These are phyloP conservation scores for Collybia mongolica DNA, from an alignment of 768 basidiomycete genomes.

Conservation along the genomic window DNA sequence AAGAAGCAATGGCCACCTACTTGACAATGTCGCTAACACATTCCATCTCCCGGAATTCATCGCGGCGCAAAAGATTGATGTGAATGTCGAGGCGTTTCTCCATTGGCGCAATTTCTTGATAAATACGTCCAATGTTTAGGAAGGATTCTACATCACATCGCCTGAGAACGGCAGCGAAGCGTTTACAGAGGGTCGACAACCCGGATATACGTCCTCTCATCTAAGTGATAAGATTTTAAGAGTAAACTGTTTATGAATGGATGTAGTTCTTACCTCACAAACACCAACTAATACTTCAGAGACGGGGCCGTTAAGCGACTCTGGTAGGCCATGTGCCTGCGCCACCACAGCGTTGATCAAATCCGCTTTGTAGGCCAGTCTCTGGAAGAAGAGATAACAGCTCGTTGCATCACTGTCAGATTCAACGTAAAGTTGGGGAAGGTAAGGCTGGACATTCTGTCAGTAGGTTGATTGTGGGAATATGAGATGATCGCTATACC, in stretches of 20 bases:
- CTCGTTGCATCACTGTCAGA: constrained; percentile 86
- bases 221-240: constrained; percentile 32
- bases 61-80: constrained; percentile 76
- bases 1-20: constrained; percentile 43
- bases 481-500: constrained; percentile 35
- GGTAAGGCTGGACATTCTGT: constrained; percentile 64
- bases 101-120: constrained; percentile 80
- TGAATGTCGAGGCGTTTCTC: constrained; percentile 94
- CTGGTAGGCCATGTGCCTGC: constrained; percentile 80
- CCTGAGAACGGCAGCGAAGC: constrained; percentile 83
- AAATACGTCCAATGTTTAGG: constrained; percentile 80
- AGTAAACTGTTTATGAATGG: neutral
- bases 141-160: constrained; percentile 84
- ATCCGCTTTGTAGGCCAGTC: constrained; percentile 83
- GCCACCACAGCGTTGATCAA: constrained; percentile 82
- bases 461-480: neutral
- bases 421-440: constrained; percentile 89
- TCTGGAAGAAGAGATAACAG: constrained; percentile 91
- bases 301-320: constrained; percentile 77
- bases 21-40: constrained; percentile 88
- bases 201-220: constrained; percentile 83
- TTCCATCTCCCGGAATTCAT: constrained; percentile 93
- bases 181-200: constrained; percentile 81
- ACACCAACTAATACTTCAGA: constrained; percentile 90
- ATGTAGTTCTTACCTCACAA: constrained; percentile 69